Base-by-base conservation (phyloP, 805 yeast species). In the Candida vartiovaarae region DNA sequence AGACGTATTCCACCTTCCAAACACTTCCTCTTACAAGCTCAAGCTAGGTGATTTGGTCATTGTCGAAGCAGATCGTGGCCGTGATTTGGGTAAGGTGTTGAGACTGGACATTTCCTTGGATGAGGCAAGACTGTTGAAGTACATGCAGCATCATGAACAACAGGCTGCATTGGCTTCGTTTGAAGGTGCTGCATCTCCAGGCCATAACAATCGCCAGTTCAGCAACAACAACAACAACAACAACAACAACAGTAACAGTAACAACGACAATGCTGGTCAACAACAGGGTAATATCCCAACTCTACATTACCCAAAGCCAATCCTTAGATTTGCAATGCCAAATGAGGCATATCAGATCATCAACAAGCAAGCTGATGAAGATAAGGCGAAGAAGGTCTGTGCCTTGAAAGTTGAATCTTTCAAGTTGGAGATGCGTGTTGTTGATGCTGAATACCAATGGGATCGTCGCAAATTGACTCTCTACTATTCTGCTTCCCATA, bases 1-100 rank as follows among this genome's bases (percentile, higher is more conserved):
- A 43, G 96, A 88, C 61, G 87, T 86, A 7, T 87, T 84, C 55
- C 78, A 76, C 56, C 63, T 81, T 23, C 79, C 87, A 26, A 57
- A 52, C 10, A 43, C 46, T 20, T 49, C 53, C 9, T 28, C 47
- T 1, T 36, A 56, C 43, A 62, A 61, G 32, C 66, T 84, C 50
- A 74, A 72, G 53, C 67, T 74, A 42, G 73, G 76, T 46, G 93
- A 85, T 60, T 66, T 85, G 57, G 85, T 84, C 7, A 76, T 84
- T 29, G 84, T 84, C 42, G 93, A 85, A 61, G 95, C 93, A 41
- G 95, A 85, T 59, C 71, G 93, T 48, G 95, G 95, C 27, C 80
- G 80, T 54, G 95, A 85, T 61, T 64, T 85, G 52, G 93, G 82
- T n/a, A 75, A 81, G 75, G 76, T 85, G 43, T 67, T 83, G 34